Evolutionary conservation across 768 basidiomycete genomes (phyloP).

Genomic region (Podaxis rugospora): DNA sequence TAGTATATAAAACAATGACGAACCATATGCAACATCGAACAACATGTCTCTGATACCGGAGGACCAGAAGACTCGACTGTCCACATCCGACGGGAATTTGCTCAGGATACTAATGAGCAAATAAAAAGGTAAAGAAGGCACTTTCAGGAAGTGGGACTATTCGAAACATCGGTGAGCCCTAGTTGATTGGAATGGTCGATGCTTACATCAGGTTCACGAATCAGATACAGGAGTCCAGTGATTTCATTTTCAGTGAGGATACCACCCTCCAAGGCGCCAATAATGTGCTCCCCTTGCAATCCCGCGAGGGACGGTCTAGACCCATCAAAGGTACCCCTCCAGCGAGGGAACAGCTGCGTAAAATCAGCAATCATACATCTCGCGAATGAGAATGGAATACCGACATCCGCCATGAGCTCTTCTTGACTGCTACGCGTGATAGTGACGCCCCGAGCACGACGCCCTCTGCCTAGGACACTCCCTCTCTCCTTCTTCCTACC

Average conservation of each 20-base stretch:
- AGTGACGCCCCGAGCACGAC: constrained; percentile 78
- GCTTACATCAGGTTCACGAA: constrained; percentile 73
- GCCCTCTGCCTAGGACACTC: constrained; percentile 71
- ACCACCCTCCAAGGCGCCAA: constrained; percentile 58
- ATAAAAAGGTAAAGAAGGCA: constrained; percentile 77
- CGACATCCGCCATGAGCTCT: constrained; percentile 77
- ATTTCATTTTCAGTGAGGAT: constrained; percentile 67
- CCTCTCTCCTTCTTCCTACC: constrained; percentile 41
- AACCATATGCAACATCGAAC: constrained; percentile 41
- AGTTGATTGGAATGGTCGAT: neutral
- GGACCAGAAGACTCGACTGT: constrained; percentile 76
- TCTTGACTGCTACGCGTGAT: constrained; percentile 76
- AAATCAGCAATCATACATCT: neutral
- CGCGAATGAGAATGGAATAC: constrained; percentile 19
- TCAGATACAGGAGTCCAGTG: constrained; percentile 59
- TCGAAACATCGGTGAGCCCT: constrained; percentile 12
- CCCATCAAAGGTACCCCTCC: constrained; percentile 73
- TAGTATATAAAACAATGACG: constrained; percentile 19
- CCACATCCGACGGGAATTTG: constrained; percentile 75
- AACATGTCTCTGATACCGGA: constrained; percentile 55
- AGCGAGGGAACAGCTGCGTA: constrained; percentile 71
- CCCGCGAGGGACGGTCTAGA: constrained; percentile 64
- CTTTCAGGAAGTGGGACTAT: constrained; percentile 85
- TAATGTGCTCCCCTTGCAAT: constrained; percentile 51
- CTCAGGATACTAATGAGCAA: constrained; percentile 68